Evolutionary conservation across 179 eudicot genomes (phyloP), one percentile per base, ranked within the genome.

Genomic region (Silene coronaria): DNA sequence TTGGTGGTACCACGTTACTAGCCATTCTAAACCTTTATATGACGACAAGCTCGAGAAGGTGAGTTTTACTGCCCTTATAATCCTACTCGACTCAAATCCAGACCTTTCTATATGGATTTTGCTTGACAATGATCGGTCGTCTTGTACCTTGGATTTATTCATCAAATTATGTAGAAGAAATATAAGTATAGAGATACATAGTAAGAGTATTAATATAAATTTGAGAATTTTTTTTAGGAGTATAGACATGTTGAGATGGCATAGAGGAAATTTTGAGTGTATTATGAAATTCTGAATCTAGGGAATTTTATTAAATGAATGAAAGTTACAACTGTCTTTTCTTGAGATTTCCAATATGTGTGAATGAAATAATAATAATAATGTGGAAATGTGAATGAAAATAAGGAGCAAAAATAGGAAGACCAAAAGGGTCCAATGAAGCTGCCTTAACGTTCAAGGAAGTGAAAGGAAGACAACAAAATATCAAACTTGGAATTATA

Each of bases 401-500:
- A 58, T 55, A 6, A 58, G 10, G 62, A 58, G 62, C 21, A 58
- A 19, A 58, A 58, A 58, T 17, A 16, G 62, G 62, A 17, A 58
- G 45, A 38, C 45, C 45, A 28, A 28, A 28, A 28, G 32, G 32
- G 32, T 28, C 59, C 14, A 58, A 58, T 58, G 62, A 58, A 58
- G 62, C 62, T 17, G 62, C 10, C 62, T 58, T 58, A 17, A 58
- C 62, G 62, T 58, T 58, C 62, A 58, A 58, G 62, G 62, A 58
- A 58, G 62, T 58, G 26, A 69, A 53, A 51, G 6, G 23, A 11
- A 9, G 28, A 19, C 17, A 57, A 17, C 53, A 77, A 16, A 77
- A 71, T 32, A 70, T 75, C 83, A 80, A 80, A 80, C 64, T 58
- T 32, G 42, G 70, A 46, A 77, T 73, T 74, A 73, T 81, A 57